A percentile compares a stretch with the other conserved stretches of the same genome.
phyloP scores from a whole-genome alignment of 129 eudicot genomes.

The Flaveria linearis region DNA sequence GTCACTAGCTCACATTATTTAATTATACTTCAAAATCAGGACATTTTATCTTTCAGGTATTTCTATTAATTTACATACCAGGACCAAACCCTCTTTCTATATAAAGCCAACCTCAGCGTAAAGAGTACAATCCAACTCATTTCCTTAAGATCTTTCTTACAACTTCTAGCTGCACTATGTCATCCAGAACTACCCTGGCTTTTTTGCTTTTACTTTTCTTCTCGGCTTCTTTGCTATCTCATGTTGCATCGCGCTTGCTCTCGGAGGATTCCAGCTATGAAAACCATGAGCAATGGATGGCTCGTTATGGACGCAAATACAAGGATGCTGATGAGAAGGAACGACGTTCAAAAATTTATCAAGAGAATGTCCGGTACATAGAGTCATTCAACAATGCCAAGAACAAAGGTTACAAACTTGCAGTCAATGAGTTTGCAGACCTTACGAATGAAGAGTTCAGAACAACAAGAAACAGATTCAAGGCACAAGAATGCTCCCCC shows the following conservation, averaged over 20 bases:
- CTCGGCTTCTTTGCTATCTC: conserved; percentile 30
- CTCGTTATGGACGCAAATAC: conserved; percentile 37
- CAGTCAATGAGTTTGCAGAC: conserved; percentile 41
- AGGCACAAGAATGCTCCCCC: conserved; percentile 28
- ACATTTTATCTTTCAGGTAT: not conserved
- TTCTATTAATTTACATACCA: not conserved
- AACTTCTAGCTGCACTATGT: conserved; percentile 35
- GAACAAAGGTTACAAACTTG: conserved; percentile 32
- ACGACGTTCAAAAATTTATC: conserved; percentile 29
- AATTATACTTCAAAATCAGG: not conserved
- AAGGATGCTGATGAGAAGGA: conserved; percentile 35
- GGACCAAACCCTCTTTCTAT: not conserved
- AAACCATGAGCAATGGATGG: conserved; percentile 44
- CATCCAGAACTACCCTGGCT: conserved; percentile 6
- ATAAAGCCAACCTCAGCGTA: conserved; percentile 7
- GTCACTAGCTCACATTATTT: not conserved
- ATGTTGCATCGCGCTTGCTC: conserved; percentile 27
- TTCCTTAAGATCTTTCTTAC: conserved; percentile 11
- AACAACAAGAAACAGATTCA: conserved; percentile 29
- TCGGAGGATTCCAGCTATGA: not conserved
- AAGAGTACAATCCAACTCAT: conserved; percentile 11
- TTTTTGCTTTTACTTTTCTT: conserved; percentile 25
- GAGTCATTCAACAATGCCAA: conserved; percentile 39
- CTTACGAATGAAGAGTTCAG: conserved; percentile 42
- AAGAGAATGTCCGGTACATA: conserved; percentile 35